These are phyloP conservation scores for Cryphonectria parasitica DNA, from an alignment of 2,329 filamentous ascomycete species.

Conservation along the genomic window DNA sequence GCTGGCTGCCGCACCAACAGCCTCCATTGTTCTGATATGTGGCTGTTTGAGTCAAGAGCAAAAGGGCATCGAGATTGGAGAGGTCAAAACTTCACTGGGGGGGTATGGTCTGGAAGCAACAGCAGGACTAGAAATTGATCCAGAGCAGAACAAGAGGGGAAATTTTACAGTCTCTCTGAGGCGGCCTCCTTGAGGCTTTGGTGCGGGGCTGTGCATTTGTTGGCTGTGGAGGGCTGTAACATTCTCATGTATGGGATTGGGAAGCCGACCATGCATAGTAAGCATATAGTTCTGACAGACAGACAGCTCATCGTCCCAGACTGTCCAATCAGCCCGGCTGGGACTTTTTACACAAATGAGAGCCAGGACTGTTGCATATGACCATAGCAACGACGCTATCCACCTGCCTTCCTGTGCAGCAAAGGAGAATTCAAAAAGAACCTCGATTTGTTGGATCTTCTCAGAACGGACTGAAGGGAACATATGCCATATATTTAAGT, in stretches of 20 bases:
- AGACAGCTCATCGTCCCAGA: neutral
- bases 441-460: neutral
- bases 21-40: neutral
- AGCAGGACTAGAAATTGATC: neutral
- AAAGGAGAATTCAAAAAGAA: no score
- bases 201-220: neutral
- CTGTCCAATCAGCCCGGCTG: neutral
- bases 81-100: neutral
- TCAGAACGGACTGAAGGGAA: neutral
- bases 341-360: neutral
- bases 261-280: neutral
- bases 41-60: neutral
- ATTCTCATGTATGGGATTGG: no score
- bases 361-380: neutral
- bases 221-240: neutral
- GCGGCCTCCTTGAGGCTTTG: neutral
- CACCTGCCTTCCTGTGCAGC: neutral
- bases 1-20: slow-evolving; percentile 28
- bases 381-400: no score
- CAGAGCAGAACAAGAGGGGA: neutral
- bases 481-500: neutral
- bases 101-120: neutral
- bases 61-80: neutral
- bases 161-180: neutral
- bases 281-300: neutral